phyloP scores from a whole-genome alignment of 2,329 filamentous ascomycete genomes.

The Trichophyton mentagrophytes region DNA sequence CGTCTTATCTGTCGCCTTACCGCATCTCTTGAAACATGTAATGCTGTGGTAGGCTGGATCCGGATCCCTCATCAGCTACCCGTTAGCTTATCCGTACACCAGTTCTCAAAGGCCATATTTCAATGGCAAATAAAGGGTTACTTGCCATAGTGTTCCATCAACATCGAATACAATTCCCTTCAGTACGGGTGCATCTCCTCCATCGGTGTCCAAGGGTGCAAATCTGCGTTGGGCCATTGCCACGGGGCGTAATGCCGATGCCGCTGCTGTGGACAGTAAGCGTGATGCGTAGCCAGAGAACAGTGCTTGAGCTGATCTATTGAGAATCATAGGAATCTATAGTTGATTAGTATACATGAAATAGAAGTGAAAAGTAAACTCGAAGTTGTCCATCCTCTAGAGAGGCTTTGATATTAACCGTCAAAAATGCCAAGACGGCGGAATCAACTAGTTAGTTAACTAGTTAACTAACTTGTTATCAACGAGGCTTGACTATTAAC shows the following conservation, averaged over 20 bases:
- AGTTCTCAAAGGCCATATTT: background rate
- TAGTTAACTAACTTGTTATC: no score
- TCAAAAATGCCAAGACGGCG: no score
- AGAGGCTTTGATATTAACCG: no score
- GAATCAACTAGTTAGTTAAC: no score
- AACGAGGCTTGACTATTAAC: no score
- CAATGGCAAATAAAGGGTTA: background rate
- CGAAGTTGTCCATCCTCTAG: background rate
- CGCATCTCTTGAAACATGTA: slow-evolving; percentile 94
- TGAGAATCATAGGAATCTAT: background rate
- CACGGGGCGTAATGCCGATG: slow-evolving; percentile 10
- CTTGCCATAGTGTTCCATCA: slow-evolving; percentile 84
- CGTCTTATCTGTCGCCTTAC: slow-evolving; percentile 19
- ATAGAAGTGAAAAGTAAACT: background rate
- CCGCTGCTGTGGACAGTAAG: background rate
- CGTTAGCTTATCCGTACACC: background rate
- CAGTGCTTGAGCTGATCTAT: background rate
- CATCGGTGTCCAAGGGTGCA: slow-evolving; percentile 35
- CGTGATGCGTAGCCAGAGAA: background rate
- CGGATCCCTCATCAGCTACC: background rate
- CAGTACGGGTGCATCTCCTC: slow-evolving; percentile 31
- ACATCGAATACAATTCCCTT: slow-evolving; percentile 73
- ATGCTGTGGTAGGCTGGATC: slow-evolving; percentile 65
- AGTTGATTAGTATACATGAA: background rate
- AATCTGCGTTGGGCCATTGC: slow-evolving; percentile 31